These are phyloP conservation scores for Aspergillus coremiiformis DNA, from an alignment of 495 filamentous ascomycete genomes.

Conservation along the genomic window DNA sequence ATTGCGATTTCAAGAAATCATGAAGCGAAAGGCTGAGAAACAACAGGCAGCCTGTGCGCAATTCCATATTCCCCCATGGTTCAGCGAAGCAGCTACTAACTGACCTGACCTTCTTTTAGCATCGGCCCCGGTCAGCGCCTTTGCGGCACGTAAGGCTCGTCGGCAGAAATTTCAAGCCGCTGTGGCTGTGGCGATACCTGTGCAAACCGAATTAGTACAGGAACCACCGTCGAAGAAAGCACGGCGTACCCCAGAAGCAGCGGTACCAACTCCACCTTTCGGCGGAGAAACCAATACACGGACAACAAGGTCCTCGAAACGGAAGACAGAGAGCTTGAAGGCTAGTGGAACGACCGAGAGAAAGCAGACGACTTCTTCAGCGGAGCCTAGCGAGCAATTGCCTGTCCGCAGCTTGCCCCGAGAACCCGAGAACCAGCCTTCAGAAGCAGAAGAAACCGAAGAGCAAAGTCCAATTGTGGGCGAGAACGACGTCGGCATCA, in stretches of 20 bases:
- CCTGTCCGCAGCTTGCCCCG: background rate
- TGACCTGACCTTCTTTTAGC: background rate
- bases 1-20: slow-evolving; percentile 6
- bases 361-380: background rate
- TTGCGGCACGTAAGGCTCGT: slow-evolving; percentile 43
- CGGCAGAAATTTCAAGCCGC: slow-evolving; percentile 30
- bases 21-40: slow-evolving; percentile 44
- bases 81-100: slow-evolving; percentile 2
- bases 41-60: slow-evolving; percentile 29
- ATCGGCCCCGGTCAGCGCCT: slow-evolving; percentile 36
- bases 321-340: slow-evolving; percentile 13
- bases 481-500: slow-evolving; percentile 21
- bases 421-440: background rate
- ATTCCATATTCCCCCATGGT: background rate
- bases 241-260: slow-evolving; percentile 22
- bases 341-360: slow-evolving; percentile 5
- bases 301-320: slow-evolving; percentile 23
- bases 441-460: slow-evolving; percentile 15
- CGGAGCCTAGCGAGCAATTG: slow-evolving; percentile 3
- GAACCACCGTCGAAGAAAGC: slow-evolving; percentile 35
- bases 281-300: slow-evolving; percentile 9
- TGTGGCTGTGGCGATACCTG: slow-evolving; percentile 11
- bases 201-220: slow-evolving; percentile 9
- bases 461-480: slow-evolving; percentile 14
- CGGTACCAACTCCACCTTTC: slow-evolving; percentile 1